Percentiles rank a stretch among this genome's conserved stretches.
phyloP scores from a whole-genome alignment of 495 filamentous ascomycete species.

The Antarctomyces pellizariae region DNA sequence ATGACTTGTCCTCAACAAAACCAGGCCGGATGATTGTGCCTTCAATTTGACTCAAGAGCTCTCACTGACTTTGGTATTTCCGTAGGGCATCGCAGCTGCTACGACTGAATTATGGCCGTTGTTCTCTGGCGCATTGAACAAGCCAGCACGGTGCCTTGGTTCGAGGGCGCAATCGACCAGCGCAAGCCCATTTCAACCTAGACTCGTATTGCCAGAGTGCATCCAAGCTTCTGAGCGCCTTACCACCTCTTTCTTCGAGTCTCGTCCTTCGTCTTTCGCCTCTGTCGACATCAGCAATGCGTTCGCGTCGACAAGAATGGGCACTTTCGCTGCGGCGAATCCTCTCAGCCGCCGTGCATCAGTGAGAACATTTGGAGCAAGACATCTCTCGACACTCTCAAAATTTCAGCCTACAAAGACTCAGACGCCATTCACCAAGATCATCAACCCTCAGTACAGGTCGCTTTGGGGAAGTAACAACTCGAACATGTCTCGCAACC shows the following conservation, averaged over 20 bases:
- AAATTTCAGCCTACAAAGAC: constrained; percentile 5
- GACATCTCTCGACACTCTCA: constrained; percentile 8
- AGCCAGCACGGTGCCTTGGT: constrained; percentile 18
- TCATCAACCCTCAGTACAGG: constrained; percentile 7
- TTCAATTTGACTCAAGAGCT: not conserved
- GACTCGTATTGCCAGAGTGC: not conserved
- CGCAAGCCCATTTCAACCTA: too few relatives aligned
- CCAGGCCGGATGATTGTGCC: not conserved
- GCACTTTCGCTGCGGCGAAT: constrained; percentile 15
- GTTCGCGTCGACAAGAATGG: constrained; percentile 12
- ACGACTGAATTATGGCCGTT: constrained; percentile 31
- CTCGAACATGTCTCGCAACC: constrained; percentile 18
- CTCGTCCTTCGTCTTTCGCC: constrained; percentile 6
- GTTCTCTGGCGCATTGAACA: constrained; percentile 21
- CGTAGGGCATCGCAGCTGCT: constrained; percentile 24
- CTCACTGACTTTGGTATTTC: constrained; percentile 3
- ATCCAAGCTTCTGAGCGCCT: constrained; percentile 6
- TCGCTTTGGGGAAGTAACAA: constrained; percentile 6
- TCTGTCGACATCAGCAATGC: constrained; percentile 12
- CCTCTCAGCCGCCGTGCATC: constrained; percentile 14
- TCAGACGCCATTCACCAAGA: constrained; percentile 4
- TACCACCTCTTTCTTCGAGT: constrained; percentile 7
- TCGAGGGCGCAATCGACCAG: constrained; percentile 4
- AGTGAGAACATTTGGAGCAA: constrained; percentile 2
- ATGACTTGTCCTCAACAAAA: constrained; percentile 1